These are phyloP conservation scores for Kockovaella imperatae DNA, from an alignment of 768 basidiomycete genomes.

Conservation along the genomic window DNA sequence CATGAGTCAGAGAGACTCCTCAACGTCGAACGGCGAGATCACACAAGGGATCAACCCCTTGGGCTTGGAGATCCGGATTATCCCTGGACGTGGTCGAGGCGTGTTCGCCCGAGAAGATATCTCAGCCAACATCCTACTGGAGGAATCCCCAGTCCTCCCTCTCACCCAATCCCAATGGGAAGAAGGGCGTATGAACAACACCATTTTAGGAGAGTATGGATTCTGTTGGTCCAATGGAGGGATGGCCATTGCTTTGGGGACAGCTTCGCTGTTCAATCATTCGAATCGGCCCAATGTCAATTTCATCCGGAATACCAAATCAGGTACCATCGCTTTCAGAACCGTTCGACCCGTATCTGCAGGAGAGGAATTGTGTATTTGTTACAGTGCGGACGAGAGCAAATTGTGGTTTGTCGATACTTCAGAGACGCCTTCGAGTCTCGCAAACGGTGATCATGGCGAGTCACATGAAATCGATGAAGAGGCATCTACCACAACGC, in stretches of 20 bases:
- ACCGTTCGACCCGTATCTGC: conserved; percentile 22
- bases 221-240: conserved; percentile 41
- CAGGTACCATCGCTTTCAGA: conserved; percentile 30
- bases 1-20: too few relatives aligned
- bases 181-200: conserved; percentile 29
- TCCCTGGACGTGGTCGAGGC: conserved; percentile 41
- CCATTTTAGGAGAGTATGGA: conserved; percentile 39
- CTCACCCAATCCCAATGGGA: conserved; percentile 60
- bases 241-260: conserved; percentile 38
- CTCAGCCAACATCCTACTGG: conserved; percentile 58
- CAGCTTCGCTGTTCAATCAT: conserved; percentile 42
- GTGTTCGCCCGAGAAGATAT: conserved; percentile 53
- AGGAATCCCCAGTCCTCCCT: conserved; percentile 77
- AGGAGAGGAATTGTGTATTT: conserved; percentile 41
- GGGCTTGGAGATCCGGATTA: conserved; percentile 30
- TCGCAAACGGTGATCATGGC: too few relatives aligned
- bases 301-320: conserved; percentile 32
- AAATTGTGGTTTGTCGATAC: conserved; percentile 44
- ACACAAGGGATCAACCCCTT: conserved; percentile 43
- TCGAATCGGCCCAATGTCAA: conserved; percentile 43
- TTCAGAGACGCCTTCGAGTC: too few relatives aligned
- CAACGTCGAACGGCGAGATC: too few relatives aligned
- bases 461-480: too few relatives aligned
- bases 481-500: too few relatives aligned
- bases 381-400: conserved; percentile 40